Percentiles rank a stretch among this genome's conserved stretches.
phyloP scores from a whole-genome alignment of 768 basidiomycete genomes.

The Tulasnella sp. region DNA sequence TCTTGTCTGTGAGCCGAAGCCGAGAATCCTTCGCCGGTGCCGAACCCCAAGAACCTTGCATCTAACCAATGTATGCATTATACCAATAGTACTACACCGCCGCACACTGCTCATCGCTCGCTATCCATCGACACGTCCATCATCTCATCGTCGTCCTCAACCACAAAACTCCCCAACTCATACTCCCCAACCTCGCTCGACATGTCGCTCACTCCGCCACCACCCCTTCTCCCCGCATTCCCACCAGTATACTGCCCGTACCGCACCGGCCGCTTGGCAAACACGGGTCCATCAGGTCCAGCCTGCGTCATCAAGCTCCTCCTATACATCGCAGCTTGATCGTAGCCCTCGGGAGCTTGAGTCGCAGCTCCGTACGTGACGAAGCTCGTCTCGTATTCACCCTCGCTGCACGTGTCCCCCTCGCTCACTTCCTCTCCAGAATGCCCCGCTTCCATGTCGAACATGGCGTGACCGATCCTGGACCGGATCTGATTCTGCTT shows the following conservation, averaged over 20 bases:
- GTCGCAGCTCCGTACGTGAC: slow-evolving; percentile 60
- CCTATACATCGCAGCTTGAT: slow-evolving; percentile 66
- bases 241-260: slow-evolving; percentile 34
- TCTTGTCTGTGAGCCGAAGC: too few species aligned
- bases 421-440: slow-evolving; percentile 80
- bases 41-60: not conserved
- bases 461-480: slow-evolving; percentile 35
- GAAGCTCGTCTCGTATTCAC: slow-evolving; percentile 66
- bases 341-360: slow-evolving; percentile 65
- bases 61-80: too few species aligned
- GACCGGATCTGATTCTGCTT: slow-evolving; percentile 21
- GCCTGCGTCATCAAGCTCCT: slow-evolving; percentile 70
- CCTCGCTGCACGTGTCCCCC: slow-evolving; percentile 56
- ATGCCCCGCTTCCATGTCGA: slow-evolving; percentile 69
- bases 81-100: not conserved
- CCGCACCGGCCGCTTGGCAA: slow-evolving; percentile 51
- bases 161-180: slow-evolving; percentile 71
- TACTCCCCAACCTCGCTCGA: slow-evolving; percentile 68
- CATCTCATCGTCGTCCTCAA: slow-evolving; percentile 65
- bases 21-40: not conserved
- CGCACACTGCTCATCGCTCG: not conserved
- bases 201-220: slow-evolving; percentile 27
- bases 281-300: slow-evolving; percentile 49
- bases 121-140: slow-evolving; percentile 17
- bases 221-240: slow-evolving; percentile 35